Conservation (phyloP, 345 rosid species). For the Microthlaspi erraticum region DNA sequence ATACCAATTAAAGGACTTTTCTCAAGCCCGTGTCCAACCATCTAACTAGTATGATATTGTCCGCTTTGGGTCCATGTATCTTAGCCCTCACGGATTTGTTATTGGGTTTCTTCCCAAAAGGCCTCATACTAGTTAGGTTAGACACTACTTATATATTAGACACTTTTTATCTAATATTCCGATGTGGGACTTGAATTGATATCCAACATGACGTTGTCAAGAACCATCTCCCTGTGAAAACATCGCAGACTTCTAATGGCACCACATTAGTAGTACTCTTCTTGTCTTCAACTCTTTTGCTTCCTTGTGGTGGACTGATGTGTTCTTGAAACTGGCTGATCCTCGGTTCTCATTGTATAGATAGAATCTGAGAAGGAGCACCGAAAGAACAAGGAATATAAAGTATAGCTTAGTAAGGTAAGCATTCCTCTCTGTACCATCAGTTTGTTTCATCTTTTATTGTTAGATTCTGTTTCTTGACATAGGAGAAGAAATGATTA, state of each 20-base stretch:
- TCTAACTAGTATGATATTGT: too few relatives aligned
- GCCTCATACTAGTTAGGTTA: too few relatives aligned
- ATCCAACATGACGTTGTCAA: too few relatives aligned
- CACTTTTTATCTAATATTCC: too few relatives aligned
- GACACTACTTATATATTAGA: too few relatives aligned
- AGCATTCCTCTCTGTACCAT: too few relatives aligned
- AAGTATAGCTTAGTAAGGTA: conserved; percentile 24
- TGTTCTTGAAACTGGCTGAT: conserved; percentile 34
- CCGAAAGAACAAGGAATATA: conserved; percentile 41
- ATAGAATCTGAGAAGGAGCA: conserved; percentile 57
- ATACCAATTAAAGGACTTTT: too few relatives aligned
- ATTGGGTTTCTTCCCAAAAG: too few relatives aligned
- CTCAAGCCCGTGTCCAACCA: too few relatives aligned
- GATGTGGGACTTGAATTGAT: too few relatives aligned
- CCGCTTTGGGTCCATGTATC: too few relatives aligned
- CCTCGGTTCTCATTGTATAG: conserved; percentile 49
- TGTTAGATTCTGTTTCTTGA: not conserved
- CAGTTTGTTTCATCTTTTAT: conserved; percentile 30
- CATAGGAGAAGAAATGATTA: conserved; percentile 14
- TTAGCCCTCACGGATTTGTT: too few relatives aligned
- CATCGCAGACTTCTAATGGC: conserved; percentile 65
- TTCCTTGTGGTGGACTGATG: conserved; percentile 19
- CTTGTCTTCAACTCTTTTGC: conserved; percentile 16
- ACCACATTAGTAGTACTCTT: conserved; percentile 43
- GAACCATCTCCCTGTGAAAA: conserved; percentile 80